A percentile compares a stretch with the other conserved stretches of the same genome.
phyloP scores from a whole-genome alignment of 2,329 filamentous ascomycete species.

The Epicoccum nigrum region DNA sequence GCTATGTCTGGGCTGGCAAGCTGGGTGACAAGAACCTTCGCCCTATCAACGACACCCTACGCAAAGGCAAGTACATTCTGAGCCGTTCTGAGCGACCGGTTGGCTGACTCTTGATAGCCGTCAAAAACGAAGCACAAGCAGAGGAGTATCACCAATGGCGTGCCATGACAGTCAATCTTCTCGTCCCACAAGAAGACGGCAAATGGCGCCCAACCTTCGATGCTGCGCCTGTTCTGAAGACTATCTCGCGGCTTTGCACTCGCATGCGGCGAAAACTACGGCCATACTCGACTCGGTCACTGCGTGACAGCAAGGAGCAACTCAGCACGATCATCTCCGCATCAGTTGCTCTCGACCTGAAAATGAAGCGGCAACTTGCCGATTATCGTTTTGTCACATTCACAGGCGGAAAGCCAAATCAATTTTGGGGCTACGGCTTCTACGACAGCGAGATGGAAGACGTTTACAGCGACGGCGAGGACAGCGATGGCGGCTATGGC shows the following conservation, averaged over 20 bases:
- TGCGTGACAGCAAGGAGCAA: constrained; percentile 40
- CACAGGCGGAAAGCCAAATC: constrained; percentile 39
- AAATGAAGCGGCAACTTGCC: constrained; percentile 46
- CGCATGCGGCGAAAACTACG: constrained; percentile 39
- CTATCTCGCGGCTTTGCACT: constrained; percentile 40
- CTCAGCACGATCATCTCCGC: constrained; percentile 44
- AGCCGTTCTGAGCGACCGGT: neutral
- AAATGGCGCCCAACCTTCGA: constrained; percentile 47
- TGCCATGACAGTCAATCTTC: constrained; percentile 43
- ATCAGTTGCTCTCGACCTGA: constrained; percentile 45
- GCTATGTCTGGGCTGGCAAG: constrained; percentile 47
- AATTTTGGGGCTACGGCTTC: constrained; percentile 45
- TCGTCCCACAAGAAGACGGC: constrained; percentile 46
- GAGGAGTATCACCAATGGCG: constrained; percentile 48
- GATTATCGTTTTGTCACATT: constrained; percentile 49
- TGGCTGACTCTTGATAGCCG: constrained; percentile 33
- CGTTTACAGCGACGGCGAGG: constrained; percentile 38
- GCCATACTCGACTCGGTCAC: constrained; percentile 39
- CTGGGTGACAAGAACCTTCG: constrained; percentile 46
- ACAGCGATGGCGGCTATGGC: constrained; percentile 20
- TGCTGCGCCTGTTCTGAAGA: constrained; percentile 42
- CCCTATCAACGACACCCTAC: constrained; percentile 44
- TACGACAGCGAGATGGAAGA: constrained; percentile 49
- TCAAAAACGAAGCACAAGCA: constrained; percentile 45
- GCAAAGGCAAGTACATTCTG: constrained; percentile 35